These are phyloP conservation scores for Neocatenulostroma microsporum DNA, from an alignment of 2,329 filamentous ascomycete species.

Conservation along the genomic window DNA sequence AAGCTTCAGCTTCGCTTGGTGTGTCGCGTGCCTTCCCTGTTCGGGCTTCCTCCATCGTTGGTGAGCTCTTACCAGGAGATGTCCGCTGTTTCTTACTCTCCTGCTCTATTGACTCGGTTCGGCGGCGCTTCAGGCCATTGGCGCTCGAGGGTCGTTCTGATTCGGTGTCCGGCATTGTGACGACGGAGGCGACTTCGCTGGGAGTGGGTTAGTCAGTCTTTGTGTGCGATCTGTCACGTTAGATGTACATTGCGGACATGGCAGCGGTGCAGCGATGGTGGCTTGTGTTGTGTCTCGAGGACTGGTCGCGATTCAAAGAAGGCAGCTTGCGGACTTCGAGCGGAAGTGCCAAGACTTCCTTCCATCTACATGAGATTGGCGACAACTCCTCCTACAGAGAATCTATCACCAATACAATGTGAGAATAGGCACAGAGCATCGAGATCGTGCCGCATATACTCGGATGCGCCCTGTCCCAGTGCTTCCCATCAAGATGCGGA, in stretches of 20 bases:
- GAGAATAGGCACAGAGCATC: no score
- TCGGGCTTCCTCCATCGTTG: slow-evolving; percentile 7
- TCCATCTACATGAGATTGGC: no score
- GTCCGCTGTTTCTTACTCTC: slow-evolving; percentile 23
- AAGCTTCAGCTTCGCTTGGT: slow-evolving; percentile 1
- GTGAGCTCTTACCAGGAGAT: slow-evolving; percentile 26
- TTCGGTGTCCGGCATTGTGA: background rate
- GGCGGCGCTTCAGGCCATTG: slow-evolving; percentile 23
- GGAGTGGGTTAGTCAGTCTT: background rate
- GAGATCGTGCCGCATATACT: no score
- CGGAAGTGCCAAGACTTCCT: no score
- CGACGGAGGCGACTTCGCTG: background rate
- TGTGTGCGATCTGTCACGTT: background rate
- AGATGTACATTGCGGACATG: slow-evolving; percentile 1
- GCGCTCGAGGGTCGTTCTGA: slow-evolving; percentile 2
- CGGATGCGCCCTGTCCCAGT: no score
- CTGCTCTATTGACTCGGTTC: slow-evolving; percentile 17
- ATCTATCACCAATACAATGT: no score
- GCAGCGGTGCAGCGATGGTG: no score
- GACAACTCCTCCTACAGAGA: no score
- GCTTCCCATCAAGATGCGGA: no score
- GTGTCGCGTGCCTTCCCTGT: slow-evolving; percentile 1
- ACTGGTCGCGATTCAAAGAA: no score
- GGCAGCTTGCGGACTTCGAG: no score
- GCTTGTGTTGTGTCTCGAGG: no score